Percentiles rank a stretch among this genome's conserved stretches.
These are phyloP conservation scores for Begonia fuchsioides DNA, from an alignment of 306 rosid genomes.

Conservation along the genomic window DNA sequence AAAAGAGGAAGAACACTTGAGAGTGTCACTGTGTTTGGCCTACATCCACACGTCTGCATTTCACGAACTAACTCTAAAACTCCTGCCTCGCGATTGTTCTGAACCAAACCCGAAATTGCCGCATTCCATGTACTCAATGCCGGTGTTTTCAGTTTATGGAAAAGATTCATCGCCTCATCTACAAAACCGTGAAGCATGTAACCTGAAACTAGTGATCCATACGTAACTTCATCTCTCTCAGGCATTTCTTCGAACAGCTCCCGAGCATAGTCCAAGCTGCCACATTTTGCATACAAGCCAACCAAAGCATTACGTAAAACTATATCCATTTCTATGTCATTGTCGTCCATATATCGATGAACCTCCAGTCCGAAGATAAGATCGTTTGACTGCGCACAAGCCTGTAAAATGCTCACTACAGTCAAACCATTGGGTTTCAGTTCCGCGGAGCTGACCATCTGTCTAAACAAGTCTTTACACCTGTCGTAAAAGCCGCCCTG, in stretches of 20 bases:
- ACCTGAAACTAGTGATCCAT: constrained; percentile 51
- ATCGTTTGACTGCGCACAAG: constrained; percentile 76
- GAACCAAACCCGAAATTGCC: constrained; percentile 64
- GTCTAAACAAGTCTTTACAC: constrained; percentile 45
- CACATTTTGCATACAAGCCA: constrained; percentile 73
- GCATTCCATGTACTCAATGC: constrained; percentile 63
- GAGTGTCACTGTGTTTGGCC: constrained; percentile 55
- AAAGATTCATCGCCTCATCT: constrained; percentile 47
- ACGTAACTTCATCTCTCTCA: constrained; percentile 58
- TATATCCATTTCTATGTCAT: constrained; percentile 32
- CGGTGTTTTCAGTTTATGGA: constrained; percentile 25
- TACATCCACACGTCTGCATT: constrained; percentile 44
- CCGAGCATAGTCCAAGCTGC: constrained; percentile 59
- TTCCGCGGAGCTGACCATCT: constrained; percentile 28
- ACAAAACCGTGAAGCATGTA: constrained; percentile 65
- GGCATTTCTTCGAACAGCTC: constrained; percentile 52
- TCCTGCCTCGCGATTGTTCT: constrained; percentile 34
- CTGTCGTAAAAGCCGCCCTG: constrained; percentile 49
- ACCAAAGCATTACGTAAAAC: constrained; percentile 52
- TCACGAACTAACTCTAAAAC: constrained; percentile 33
- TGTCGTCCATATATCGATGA: constrained; percentile 32
- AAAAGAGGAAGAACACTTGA: constrained; percentile 56
- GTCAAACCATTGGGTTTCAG: constrained; percentile 46
- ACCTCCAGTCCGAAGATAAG: constrained; percentile 54
- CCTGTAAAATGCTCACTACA: constrained; percentile 54